Evolutionary conservation across 768 basidiomycete genomes (phyloP), one percentile per base, ranked within the genome.

Genomic region (Tephrocybe sp.): DNA sequence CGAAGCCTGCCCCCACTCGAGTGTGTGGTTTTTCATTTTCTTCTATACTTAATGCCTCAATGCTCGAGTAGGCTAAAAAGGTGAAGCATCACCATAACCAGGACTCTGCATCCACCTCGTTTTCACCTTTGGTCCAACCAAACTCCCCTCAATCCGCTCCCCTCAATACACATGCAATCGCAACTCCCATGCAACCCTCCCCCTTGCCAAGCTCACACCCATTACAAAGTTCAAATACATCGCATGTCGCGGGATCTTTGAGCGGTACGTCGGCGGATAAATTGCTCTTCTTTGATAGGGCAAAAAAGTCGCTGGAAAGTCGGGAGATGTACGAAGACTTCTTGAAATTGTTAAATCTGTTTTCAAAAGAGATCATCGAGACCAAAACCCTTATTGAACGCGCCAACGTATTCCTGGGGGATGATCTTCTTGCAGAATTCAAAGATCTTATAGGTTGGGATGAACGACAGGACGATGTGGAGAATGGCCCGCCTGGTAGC

Each of bases 281-380:
- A 61, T 79, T 94, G 26, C 73, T 88, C 11, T 98, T 98, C 77
- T 98, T 98, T 63, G 97, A 98, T 62, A 84, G 90, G 34, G 90
- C 93, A 55, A 96, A 89, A 68, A 86, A 84, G 56, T 73, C 83
- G 0, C 68, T 92, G 7, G 90, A 90, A 62, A 81, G 74, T 64
- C 78, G 82, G 52, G 88, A 88, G 44, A 77, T 83, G 30, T 92
- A 90, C 60, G 93, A 97, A 60, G 96, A 98, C 58, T 98, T 98
- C 68, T 73, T 98, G 60, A 98, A 96, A 71, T 75, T 98, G 22
- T 78, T 98, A 44, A 88, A 84, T 63, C 76, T 98, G 41, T 99
- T 89, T 69, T 86, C 91, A 13, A 89, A 87, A 59, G 94, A 97
- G 51, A 86, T 98, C 59, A 89, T 99, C 60, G 92, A 97, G 62